A percentile compares a stretch with the other conserved stretches of the same genome.
These are phyloP conservation scores for Nidularia pulvinata DNA, from an alignment of 768 basidiomycete genomes.

Conservation along the genomic window DNA sequence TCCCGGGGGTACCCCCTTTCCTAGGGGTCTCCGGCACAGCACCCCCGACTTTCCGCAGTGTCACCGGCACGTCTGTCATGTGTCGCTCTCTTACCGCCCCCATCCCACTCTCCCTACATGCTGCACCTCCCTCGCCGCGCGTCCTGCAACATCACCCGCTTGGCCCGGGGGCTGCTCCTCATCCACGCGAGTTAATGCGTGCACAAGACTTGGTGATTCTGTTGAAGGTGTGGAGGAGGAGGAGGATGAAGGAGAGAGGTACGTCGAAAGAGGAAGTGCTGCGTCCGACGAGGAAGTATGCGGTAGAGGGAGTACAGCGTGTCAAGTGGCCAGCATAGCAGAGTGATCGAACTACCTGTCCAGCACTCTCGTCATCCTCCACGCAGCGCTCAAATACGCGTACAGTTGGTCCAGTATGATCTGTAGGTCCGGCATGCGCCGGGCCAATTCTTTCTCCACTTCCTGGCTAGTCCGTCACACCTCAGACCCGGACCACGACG, in stretches of 20 bases:
- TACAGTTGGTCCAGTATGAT: constrained; percentile 61
- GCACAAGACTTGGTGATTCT: constrained; percentile 54
- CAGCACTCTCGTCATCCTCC: constrained; percentile 56
- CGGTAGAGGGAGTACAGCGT: constrained; percentile 34
- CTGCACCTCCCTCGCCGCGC: constrained; percentile 72
- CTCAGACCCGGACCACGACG: constrained; percentile 10
- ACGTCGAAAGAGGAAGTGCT: constrained; percentile 21
- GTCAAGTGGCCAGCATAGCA: constrained; percentile 34
- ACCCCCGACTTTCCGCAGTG: constrained; percentile 44
- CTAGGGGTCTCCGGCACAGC: constrained; percentile 63
- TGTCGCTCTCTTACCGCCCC: constrained; percentile 51
- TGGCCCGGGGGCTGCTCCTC: constrained; percentile 58
- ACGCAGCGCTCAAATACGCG: constrained; percentile 48
- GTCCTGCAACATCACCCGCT: constrained; percentile 72
- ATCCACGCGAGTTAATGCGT: constrained; percentile 71
- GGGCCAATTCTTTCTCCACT: constrained; percentile 28
- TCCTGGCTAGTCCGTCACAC: constrained; percentile 16
- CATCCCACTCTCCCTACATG: constrained; percentile 54
- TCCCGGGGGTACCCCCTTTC: constrained; percentile 47
- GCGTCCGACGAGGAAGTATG: constrained; percentile 25
- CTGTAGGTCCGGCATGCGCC: constrained; percentile 43
- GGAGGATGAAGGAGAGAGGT: constrained; percentile 14
- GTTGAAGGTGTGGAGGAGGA: constrained; percentile 1
- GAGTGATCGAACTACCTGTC: constrained; percentile 64
- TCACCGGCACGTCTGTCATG: constrained; percentile 52